Conservation (phyloP, 2,329 filamentous ascomycete genomes). For the Penicillium decumbens region DNA sequence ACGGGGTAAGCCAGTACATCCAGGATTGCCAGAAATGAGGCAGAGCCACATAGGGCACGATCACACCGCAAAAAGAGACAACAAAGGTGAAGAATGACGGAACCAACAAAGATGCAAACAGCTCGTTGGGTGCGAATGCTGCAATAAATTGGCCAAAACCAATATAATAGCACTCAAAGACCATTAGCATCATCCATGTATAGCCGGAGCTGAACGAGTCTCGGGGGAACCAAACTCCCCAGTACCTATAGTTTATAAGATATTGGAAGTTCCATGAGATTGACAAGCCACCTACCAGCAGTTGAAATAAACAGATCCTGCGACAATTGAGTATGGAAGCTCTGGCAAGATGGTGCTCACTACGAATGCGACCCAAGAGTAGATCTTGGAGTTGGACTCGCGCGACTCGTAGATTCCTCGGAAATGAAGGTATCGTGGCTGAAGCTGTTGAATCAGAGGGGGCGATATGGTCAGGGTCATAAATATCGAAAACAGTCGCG, state of each 20-base stretch:
- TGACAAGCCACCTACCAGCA: conserved; percentile 51
- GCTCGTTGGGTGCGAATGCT: conserved; percentile 60
- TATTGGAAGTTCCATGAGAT: neutral
- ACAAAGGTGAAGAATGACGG: conserved; percentile 67
- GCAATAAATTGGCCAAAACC: conserved; percentile 65
- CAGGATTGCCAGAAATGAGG: conserved; percentile 61
- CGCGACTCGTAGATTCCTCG: conserved; percentile 65
- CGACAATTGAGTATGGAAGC: conserved; percentile 63
- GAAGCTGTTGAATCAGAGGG: conserved; percentile 70
- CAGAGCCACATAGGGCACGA: conserved; percentile 62
- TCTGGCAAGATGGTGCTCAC: conserved; percentile 64
- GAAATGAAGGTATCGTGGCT: conserved; percentile 65
- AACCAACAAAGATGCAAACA: conserved; percentile 62
- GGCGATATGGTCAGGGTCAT: conserved; percentile 71
- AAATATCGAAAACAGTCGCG: conserved; percentile 69
- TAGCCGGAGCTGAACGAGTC: conserved; percentile 58
- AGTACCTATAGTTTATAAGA: conserved; percentile 43
- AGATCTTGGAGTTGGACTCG: conserved; percentile 74
- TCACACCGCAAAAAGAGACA: conserved; percentile 68
- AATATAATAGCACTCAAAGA: conserved; percentile 63
- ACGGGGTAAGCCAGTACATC: conserved; percentile 66
- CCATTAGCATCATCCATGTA: conserved; percentile 59
- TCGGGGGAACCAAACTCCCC: conserved; percentile 51
- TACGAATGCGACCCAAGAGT: conserved; percentile 68
- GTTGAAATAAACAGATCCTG: conserved; percentile 61